phyloP scores from a whole-genome alignment of 257 asterid genomes.

The Penstemon barbatus region DNA sequence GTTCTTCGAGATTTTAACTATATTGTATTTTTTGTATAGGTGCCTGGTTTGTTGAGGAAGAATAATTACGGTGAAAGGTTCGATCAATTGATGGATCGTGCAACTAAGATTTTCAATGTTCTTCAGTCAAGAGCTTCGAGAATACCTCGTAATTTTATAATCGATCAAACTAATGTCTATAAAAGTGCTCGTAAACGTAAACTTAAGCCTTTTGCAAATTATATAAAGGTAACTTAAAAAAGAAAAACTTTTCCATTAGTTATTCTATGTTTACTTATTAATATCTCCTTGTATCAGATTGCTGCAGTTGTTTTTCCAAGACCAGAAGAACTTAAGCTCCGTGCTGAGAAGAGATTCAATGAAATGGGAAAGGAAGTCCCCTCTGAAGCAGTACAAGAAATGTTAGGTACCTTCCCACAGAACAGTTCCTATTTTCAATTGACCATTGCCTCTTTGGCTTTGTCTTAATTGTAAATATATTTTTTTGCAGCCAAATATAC shows the following conservation, averaged over 20 bases:
- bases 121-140: conserved; percentile 60
- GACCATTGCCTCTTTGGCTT: not conserved
- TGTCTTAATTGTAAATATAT: no score
- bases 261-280: not conserved
- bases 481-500: conserved; percentile 43
- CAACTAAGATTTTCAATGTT: conserved; percentile 51
- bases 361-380: conserved; percentile 61
- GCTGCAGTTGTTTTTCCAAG: conserved; percentile 59
- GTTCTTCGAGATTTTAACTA: conserved; percentile 1
- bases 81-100: conserved; percentile 51
- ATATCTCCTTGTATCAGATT: conserved; percentile 38
- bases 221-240: conserved; percentile 40
- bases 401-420: conserved; percentile 45
- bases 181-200: conserved; percentile 59
- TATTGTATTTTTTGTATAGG: conserved; percentile 33
- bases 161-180: conserved; percentile 61
- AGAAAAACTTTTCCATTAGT: not conserved
- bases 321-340: conserved; percentile 48
- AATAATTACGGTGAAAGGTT: conserved; percentile 40
- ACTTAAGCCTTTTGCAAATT: conserved; percentile 52
- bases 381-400: conserved; percentile 45
- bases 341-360: conserved; percentile 44
- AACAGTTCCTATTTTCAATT: conserved; percentile 18
- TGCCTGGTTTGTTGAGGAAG: conserved; percentile 49
- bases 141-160: conserved; percentile 56